Evolutionary conservation across 345 rosid species (phyloP), one percentile per base, ranked within the genome.

Genomic region (Linum trigynum): DNA sequence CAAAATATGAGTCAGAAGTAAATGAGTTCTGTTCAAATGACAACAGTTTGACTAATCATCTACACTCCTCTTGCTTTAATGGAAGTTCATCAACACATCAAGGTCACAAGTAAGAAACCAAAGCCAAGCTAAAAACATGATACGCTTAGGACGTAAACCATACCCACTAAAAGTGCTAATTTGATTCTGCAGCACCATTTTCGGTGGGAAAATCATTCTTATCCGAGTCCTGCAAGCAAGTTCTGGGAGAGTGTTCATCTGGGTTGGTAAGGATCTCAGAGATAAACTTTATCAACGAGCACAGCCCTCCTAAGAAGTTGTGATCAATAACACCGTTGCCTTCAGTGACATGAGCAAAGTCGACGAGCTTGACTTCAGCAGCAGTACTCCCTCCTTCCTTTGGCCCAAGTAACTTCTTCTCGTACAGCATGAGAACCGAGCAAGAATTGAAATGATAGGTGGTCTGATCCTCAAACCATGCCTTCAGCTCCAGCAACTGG

Each of bases 401-500:
- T 65, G 77, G 58, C 38, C 77, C 32, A 23, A 23, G 23, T 12
- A 77, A 72, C 38, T 83, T 90, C 72, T 85, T 83, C 23, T 86
- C 96, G 65, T 74, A 87, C 2, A 87, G 55, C 76, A 95, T 65
- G 6, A 95, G 87, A 68, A 91, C 76, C n/a, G 97, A 95, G 78
- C 92, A 85, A 12, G 97, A 87, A 72, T 86, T 73, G 74, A 95
- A 86, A 78, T 87, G 97, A 81, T 88, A 89, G 14, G 72, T 68
- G 11, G 90, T 91, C 74, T 95, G 97, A 73, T 74, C 82, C 86
- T 91, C 99, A 32, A 95, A 89, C 99, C 99, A 95, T 16, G 82
- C 80, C 78, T 88, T 95, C 51, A 95, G 81, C 73, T 87, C 90
- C 75, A 82, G 51, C 72, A 94, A 58, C 56, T 94, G 96, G 57